These are phyloP conservation scores for Vanderwaltozyma yarrowii DNA, from an alignment of 805 yeast genomes.

Conservation along the genomic window DNA sequence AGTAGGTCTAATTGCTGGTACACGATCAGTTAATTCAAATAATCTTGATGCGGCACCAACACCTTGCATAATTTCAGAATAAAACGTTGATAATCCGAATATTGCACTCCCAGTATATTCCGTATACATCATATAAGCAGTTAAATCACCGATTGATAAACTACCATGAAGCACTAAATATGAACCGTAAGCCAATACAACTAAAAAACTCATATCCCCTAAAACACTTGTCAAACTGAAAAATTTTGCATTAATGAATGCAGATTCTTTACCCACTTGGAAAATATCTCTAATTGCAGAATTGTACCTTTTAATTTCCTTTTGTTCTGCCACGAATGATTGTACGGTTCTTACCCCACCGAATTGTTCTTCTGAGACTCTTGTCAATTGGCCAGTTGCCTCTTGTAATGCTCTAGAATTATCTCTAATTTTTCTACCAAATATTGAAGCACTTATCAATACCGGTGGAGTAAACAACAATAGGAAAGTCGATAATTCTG, in stretches of 20 bases:
- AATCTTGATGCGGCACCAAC: conserved; percentile 92
- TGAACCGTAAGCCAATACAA: conserved; percentile 72
- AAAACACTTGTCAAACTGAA: conserved; percentile 69
- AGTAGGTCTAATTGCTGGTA: conserved; percentile 59
- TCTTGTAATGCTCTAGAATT: conserved; percentile 75
- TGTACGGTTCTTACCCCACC: conserved; percentile 84
- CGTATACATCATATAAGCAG: conserved; percentile 90
- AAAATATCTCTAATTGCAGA: conserved; percentile 57
- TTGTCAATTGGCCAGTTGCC: conserved; percentile 76
- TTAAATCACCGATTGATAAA: conserved; percentile 78
- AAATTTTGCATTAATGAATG: conserved; percentile 65
- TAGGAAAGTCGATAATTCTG: conserved; percentile 72
- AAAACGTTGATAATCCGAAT: conserved; percentile 85
- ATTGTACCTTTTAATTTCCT: conserved; percentile 70
- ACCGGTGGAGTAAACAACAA: conserved; percentile 74
- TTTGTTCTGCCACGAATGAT: conserved; percentile 78
- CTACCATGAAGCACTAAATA: conserved; percentile 66
- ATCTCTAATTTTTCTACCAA: conserved; percentile 70
- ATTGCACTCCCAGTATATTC: conserved; percentile 90
- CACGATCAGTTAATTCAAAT: conserved; percentile 74
- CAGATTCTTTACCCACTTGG: conserved; percentile 68
- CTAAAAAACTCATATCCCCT: conserved; percentile 75
- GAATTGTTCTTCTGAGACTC: conserved; percentile 86
- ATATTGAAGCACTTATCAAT: conserved; percentile 63
- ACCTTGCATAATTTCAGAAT: conserved; percentile 95